These are phyloP conservation scores for Dactylis glomerata DNA, from an alignment of 176 grass and related monocot genomes.

Conservation along the genomic window DNA sequence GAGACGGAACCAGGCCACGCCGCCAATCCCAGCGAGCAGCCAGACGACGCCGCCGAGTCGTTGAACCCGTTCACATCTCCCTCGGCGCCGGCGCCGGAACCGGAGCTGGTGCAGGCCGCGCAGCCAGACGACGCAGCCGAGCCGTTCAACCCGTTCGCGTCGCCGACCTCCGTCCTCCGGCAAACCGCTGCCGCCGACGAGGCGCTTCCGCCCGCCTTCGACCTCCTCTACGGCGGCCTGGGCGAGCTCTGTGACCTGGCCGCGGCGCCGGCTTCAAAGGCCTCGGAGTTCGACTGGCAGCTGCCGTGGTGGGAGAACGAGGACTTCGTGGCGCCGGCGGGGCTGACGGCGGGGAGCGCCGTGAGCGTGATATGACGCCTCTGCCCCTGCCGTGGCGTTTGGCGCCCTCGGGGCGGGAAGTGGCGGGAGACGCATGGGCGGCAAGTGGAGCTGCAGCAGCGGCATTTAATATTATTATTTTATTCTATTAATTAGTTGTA, in stretches of 20 bases:
- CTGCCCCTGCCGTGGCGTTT: not conserved
- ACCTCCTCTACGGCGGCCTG: conserved; percentile 34
- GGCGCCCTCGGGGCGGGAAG: not conserved
- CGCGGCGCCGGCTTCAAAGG: not conserved
- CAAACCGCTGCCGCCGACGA: conserved; percentile 10
- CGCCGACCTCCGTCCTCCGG: conserved; percentile 44
- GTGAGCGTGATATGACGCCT: conserved; percentile 43
- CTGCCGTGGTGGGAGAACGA: conserved; percentile 45
- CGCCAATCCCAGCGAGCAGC: no score
- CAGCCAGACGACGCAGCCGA: not conserved
- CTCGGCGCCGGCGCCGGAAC: not conserved
- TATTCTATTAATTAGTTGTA: conserved; percentile 13
- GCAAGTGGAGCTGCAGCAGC: not conserved
- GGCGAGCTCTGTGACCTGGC: conserved; percentile 27
- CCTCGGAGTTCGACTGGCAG: conserved; percentile 45
- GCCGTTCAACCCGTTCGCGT: conserved; percentile 30
- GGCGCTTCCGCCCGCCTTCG: conserved; percentile 2
- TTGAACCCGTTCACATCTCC: conserved; percentile 38
- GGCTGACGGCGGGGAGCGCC: conserved; percentile 15
- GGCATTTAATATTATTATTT: not conserved
- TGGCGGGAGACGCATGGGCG: conserved; percentile 22
- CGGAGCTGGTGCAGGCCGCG: not conserved
- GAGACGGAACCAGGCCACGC: not conserved
- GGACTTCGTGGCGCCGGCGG: conserved; percentile 42
- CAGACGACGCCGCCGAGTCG: not conserved